Conservation (phyloP, 2,329 filamentous ascomycete species). For the Fusarium redolens region DNA sequence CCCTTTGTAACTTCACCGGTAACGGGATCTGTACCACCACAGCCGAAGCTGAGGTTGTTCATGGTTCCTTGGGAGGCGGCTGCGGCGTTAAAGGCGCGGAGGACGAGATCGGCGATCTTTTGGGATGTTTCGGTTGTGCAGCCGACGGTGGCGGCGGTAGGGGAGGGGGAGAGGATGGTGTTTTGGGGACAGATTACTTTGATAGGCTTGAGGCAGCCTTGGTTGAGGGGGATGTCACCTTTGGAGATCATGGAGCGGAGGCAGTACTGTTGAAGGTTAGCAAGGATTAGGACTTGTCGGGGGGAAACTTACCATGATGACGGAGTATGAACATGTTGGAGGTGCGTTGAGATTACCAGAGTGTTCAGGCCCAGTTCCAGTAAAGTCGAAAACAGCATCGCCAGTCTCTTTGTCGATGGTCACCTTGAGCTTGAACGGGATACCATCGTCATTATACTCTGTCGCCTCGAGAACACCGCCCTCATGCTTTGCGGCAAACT, state of each 20-base stretch:
- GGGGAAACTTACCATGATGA: constrained; percentile 42
- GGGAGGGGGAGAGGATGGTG: constrained; percentile 50
- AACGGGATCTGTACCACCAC: constrained; percentile 57
- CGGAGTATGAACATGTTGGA: constrained; percentile 46
- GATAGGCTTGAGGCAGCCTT: constrained; percentile 61
- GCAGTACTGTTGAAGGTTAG: constrained; percentile 40
- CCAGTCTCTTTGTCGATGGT: constrained; percentile 80
- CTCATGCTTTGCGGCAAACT: constrained; percentile 75
- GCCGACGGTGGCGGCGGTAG: constrained; percentile 49
- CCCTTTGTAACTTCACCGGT: constrained; percentile 44
- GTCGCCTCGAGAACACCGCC: constrained; percentile 77
- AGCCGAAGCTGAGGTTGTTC: constrained; percentile 85
- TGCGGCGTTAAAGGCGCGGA: constrained; percentile 79
- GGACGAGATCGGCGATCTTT: constrained; percentile 71
- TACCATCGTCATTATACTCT: constrained; percentile 90
- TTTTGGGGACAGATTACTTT: constrained; percentile 45
- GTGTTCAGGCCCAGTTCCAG: constrained; percentile 46
- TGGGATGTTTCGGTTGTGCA: constrained; percentile 51
- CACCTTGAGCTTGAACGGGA: constrained; percentile 78
- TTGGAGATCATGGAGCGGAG: constrained; percentile 49
- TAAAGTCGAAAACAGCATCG: constrained; percentile 73
- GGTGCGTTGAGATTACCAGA: constrained; percentile 48
- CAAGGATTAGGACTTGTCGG: no score
- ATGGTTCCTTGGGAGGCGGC: constrained; percentile 82
- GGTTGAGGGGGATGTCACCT: constrained; percentile 50